phyloP scores from a whole-genome alignment of 352 stramenopile genomes.

The Pythium aristosporum region DNA sequence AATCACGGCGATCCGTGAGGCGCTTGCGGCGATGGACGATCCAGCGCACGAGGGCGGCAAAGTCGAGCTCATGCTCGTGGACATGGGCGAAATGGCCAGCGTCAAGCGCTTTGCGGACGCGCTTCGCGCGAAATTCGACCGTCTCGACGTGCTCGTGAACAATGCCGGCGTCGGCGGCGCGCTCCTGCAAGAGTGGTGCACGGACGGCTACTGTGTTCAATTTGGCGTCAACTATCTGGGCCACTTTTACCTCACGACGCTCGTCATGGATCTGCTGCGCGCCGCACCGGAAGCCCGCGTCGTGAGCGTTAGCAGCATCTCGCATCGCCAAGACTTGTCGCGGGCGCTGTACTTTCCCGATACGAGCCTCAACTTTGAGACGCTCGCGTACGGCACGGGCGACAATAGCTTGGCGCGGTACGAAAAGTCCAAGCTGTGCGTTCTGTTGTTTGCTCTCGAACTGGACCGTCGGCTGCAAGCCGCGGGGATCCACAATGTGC shows the following conservation, averaged over 20 bases:
- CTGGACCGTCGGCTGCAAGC: constrained; percentile 37
- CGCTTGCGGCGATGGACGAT: constrained; percentile 30
- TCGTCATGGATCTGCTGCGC: constrained; percentile 40
- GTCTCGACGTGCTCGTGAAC: constrained; percentile 34
- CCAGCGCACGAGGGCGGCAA: not conserved
- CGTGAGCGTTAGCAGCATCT: constrained; percentile 41
- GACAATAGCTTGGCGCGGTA: constrained; percentile 32
- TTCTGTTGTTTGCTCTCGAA: constrained; percentile 52
- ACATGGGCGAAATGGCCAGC: constrained; percentile 26
- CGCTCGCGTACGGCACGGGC: constrained; percentile 27
- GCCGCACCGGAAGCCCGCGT: constrained; percentile 28
- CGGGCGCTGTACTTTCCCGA: not conserved
- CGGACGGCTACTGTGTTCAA: constrained; percentile 35
- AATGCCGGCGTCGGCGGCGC: constrained; percentile 31
- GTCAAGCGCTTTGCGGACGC: constrained; percentile 23
- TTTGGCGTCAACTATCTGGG: constrained; percentile 57
- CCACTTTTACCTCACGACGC: constrained; percentile 48
- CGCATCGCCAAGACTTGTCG: constrained; percentile 33
- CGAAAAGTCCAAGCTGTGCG: constrained; percentile 46
- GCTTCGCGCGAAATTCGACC: constrained; percentile 26
- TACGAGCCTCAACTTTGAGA: constrained; percentile 28
- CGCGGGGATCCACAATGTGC: constrained; percentile 29
- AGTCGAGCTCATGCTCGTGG: constrained; percentile 28
- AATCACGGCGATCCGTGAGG: constrained; percentile 15
- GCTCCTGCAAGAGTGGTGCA: not conserved